phyloP scores from a whole-genome alignment of 2,329 filamentous ascomycete species.

The Neonectria hederae region DNA sequence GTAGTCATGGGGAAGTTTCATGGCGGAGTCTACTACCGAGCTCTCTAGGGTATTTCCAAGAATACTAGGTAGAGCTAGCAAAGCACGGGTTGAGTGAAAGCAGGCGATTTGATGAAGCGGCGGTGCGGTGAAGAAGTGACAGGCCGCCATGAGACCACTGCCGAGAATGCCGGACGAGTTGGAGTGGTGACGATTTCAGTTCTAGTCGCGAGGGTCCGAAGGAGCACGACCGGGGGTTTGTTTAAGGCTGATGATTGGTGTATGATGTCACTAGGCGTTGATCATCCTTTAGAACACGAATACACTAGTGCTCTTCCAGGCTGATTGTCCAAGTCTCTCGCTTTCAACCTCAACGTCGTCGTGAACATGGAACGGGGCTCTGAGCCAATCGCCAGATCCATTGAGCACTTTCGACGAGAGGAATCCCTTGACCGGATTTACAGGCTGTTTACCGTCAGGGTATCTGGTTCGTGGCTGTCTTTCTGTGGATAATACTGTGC shows the following conservation, averaged over 20 bases:
- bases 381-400: neutral
- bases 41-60: neutral
- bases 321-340: neutral
- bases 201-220: neutral
- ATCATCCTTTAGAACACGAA: neutral
- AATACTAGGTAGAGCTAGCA: neutral
- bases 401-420: neutral
- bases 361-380: neutral
- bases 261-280: conserved; percentile 16
- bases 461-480: neutral
- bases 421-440: too few relatives aligned
- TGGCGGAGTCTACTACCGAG: neutral
- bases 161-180: conserved; percentile 2
- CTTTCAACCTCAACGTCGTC: conserved; percentile 9
- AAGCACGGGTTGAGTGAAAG: neutral
- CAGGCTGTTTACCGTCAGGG: neutral
- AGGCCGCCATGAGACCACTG: neutral
- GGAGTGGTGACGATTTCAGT: conserved; percentile 5
- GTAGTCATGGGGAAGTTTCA: conserved; percentile 5
- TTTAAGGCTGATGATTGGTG: conserved; percentile 21
- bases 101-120: neutral
- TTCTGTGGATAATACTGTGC: neutral
- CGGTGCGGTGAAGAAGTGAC: neutral
- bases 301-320: neutral
- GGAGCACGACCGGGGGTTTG: conserved; percentile 4